Evolutionary conservation across 2,329 filamentous ascomycete genomes (phyloP).

Genomic region (Alternaria burnsii): DNA sequence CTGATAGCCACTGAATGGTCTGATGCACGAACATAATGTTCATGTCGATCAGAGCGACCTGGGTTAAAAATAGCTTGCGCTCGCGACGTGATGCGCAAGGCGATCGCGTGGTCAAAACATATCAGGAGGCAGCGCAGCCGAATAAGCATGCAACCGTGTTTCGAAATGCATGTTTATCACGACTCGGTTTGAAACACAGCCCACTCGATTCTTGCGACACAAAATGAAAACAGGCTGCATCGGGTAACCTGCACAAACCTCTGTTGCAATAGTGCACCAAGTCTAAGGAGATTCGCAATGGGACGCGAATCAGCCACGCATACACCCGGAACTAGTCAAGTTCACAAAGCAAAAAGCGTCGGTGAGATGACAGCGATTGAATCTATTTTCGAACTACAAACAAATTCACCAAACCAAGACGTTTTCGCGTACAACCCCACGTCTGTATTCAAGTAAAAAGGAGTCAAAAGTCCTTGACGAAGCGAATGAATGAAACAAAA

Average conservation of each 20-base stretch:
- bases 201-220: not conserved
- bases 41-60: not conserved
- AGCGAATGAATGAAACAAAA: constrained; percentile 29
- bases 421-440: constrained; percentile 6
- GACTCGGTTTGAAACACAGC: not conserved
- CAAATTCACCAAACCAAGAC: constrained; percentile 16
- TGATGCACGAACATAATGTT: not conserved
- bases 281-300: not conserved
- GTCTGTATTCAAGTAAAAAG: constrained; percentile 6
- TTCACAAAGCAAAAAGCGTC: not conserved
- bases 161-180: not conserved
- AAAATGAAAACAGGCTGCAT: not conserved
- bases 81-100: not conserved
- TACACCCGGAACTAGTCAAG: not conserved
- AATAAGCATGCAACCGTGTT: not conserved
- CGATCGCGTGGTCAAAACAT: not conserved
- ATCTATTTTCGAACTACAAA: constrained; percentile 13
- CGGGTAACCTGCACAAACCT: not conserved
- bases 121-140: not conserved
- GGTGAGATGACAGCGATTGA: constrained; percentile 1
- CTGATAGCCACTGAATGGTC: not conserved
- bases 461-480: constrained; percentile 7
- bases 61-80: not conserved
- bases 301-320: constrained; percentile 2
- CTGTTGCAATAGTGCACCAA: not conserved